These are phyloP conservation scores for Chaetomium fimeti DNA, from an alignment of 495 filamentous ascomycete species.

Conservation along the genomic window DNA sequence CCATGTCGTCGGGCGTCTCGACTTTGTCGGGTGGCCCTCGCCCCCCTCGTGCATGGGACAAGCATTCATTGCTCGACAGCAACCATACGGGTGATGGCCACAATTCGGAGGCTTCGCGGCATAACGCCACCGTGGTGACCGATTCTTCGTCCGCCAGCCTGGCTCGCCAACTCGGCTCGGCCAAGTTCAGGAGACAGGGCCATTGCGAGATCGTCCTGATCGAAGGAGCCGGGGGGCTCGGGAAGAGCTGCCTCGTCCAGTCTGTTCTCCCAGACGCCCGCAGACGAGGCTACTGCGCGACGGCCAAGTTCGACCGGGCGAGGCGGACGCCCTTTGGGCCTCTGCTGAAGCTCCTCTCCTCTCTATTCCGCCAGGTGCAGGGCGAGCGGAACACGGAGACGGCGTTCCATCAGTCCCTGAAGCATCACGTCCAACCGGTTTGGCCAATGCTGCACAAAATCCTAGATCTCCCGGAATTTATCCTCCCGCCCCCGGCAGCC, in stretches of 20 bases:
- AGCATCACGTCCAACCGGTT: constrained; percentile 67
- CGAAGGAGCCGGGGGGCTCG: constrained; percentile 71
- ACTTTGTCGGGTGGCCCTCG: constrained; percentile 28
- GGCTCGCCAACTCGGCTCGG: constrained; percentile 46
- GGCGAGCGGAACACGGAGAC: constrained; percentile 84
- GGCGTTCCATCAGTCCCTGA: constrained; percentile 72
- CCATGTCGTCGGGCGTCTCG: constrained; percentile 48
- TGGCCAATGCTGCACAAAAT: constrained; percentile 77
- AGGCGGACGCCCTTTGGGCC: constrained; percentile 80
- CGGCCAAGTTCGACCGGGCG: constrained; percentile 81
- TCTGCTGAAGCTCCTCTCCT: constrained; percentile 73
- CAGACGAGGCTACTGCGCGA: constrained; percentile 74
- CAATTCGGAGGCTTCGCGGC: constrained; percentile 34
- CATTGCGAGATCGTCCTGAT: constrained; percentile 78
- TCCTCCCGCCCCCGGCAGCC: constrained; percentile 50
- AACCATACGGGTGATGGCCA: constrained; percentile 35
- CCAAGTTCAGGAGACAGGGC: constrained; percentile 64
- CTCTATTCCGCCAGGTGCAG: constrained; percentile 85
- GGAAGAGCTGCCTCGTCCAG: constrained; percentile 81
- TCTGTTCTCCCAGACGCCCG: constrained; percentile 72
- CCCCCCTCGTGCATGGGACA: constrained; percentile 40
- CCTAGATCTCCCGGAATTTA: constrained; percentile 75
- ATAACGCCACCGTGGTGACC: constrained; percentile 28
- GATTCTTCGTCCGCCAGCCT: constrained; percentile 41
- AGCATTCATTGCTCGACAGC: constrained; percentile 40